Conservation (phyloP, 352 stramenopile species). For the Phytopythium vexans region DNA sequence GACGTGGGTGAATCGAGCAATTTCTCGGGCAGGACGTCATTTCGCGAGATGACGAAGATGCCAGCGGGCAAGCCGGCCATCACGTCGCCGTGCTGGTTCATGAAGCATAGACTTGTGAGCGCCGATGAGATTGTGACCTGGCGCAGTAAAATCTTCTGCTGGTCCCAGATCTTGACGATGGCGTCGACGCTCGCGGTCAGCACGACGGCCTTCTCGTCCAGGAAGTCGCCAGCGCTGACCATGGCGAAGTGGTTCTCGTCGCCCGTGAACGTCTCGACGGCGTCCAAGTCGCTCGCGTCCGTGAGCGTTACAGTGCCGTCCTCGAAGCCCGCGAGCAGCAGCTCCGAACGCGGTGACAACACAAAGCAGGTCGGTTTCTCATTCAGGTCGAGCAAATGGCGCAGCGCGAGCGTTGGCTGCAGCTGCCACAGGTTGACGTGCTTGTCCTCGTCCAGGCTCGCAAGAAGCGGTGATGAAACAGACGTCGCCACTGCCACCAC, state of each 20-base stretch:
- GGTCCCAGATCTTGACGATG: constrained; percentile 71
- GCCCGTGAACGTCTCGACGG: constrained; percentile 32
- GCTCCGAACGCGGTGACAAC: constrained; percentile 45
- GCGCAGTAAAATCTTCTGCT: constrained; percentile 49
- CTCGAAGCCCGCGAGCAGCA: constrained; percentile 59
- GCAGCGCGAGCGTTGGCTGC: constrained; percentile 50
- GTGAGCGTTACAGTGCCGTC: constrained; percentile 56
- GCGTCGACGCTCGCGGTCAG: constrained; percentile 69
- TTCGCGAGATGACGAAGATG: constrained; percentile 55
- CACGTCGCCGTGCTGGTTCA: constrained; percentile 58
- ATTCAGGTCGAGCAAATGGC: constrained; percentile 45
- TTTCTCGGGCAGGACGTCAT: constrained; percentile 58
- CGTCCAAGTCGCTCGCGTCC: constrained; percentile 30
- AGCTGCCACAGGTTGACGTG: constrained; percentile 55
- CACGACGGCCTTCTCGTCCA: constrained; percentile 49
- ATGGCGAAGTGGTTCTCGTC: constrained; percentile 61
- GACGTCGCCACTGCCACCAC: constrained; percentile 40
- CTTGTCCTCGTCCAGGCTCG: constrained; percentile 45
- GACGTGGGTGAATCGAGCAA: constrained; percentile 7
- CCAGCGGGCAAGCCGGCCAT: constrained; percentile 46
- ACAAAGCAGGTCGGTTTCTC: constrained; percentile 49
- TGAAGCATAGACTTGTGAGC: constrained; percentile 64
- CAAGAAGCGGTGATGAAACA: constrained; percentile 41
- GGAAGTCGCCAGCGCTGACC: constrained; percentile 57
- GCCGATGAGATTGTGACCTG: constrained; percentile 56